These are phyloP conservation scores for Linnemannia elongata DNA, from an alignment of 192 early-diverging fungal species.

Conservation along the genomic window DNA sequence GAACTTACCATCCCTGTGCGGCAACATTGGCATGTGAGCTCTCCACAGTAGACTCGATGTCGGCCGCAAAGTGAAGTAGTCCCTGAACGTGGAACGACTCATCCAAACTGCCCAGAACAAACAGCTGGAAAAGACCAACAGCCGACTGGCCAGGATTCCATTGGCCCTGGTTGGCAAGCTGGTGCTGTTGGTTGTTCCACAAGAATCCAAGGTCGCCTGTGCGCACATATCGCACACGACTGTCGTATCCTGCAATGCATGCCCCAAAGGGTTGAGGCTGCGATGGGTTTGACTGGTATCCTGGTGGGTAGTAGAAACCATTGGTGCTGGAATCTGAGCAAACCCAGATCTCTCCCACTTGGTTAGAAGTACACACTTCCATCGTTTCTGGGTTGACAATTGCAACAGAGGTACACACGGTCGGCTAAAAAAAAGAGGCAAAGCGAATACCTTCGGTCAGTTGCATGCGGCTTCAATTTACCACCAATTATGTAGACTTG, in stretches of 20 bases:
- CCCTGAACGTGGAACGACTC: constrained; percentile 80
- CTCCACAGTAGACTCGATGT: constrained; percentile 84
- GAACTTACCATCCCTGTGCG: constrained; percentile 40
- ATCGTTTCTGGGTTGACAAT: constrained; percentile 87
- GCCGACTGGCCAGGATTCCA: neutral
- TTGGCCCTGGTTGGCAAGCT: constrained; percentile 11
- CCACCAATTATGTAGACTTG: neutral
- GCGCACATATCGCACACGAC: constrained; percentile 72
- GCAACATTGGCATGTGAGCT: constrained; percentile 58
- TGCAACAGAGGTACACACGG: constrained; percentile 76
- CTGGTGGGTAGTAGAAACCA: constrained; percentile 51
- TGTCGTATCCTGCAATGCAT: constrained; percentile 70
- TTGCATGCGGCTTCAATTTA: neutral
- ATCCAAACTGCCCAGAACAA: constrained; percentile 77
- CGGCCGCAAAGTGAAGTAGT: constrained; percentile 77
- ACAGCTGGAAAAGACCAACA: constrained; percentile 62
- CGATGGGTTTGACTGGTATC: constrained; percentile 13
- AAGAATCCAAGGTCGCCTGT: constrained; percentile 90
- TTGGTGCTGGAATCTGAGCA: constrained; percentile 68
- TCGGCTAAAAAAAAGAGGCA: constrained; percentile 11
- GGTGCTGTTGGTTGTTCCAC: constrained; percentile 71
- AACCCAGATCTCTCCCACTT: constrained; percentile 92
- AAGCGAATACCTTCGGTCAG: neutral
- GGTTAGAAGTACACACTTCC: constrained; percentile 71
- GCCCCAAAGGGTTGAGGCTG: constrained; percentile 56